A percentile compares a stretch with the other conserved stretches of the same genome.
Evolutionary conservation across 225 moss, liverwort and hornwort species (phyloP).

Genomic region (Anthoceros angustus): DNA sequence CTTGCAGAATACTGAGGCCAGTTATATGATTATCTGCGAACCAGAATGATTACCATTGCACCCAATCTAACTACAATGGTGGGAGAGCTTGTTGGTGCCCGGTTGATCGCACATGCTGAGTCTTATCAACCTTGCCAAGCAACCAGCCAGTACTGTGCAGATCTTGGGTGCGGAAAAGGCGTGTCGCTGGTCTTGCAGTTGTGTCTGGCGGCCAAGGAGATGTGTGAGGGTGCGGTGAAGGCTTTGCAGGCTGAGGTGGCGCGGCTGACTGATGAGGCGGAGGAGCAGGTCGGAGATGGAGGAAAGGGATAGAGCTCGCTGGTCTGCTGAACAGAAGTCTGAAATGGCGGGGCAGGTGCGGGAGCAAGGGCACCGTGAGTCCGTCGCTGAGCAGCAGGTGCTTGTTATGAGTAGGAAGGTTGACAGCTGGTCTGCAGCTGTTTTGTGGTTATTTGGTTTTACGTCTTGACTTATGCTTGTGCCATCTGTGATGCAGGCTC

Average conservation of each 20-base stretch:
- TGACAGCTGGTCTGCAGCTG: not conserved
- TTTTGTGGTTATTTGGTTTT: not conserved
- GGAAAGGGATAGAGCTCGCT: too few relatives aligned
- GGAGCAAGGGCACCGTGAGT: too few relatives aligned
- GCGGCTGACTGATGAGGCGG: too few relatives aligned
- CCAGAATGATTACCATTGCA: slow-evolving; percentile 79
- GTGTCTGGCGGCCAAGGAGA: too few relatives aligned
- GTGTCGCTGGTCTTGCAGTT: not conserved
- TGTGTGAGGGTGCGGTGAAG: too few relatives aligned
- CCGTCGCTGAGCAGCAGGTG: too few relatives aligned
- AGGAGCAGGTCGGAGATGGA: too few relatives aligned
- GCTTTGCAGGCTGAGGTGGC: too few relatives aligned
- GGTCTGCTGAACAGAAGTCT: too few relatives aligned
- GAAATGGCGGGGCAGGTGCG: too few relatives aligned
- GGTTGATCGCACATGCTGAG: slow-evolving; percentile 76
- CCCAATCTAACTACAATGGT: slow-evolving; percentile 73
- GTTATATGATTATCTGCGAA: slow-evolving; percentile 62
- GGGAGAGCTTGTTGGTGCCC: slow-evolving; percentile 68
- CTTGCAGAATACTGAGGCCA: slow-evolving; percentile 56
- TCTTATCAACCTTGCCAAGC: slow-evolving; percentile 61
- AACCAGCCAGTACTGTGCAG: slow-evolving; percentile 82
- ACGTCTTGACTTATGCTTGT: not conserved
- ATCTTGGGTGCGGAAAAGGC: slow-evolving; percentile 84
- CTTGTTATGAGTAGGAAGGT: too few relatives aligned
- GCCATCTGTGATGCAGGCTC: slow-evolving; percentile 21